Conservation (phyloP, 371 early-diverging fungal species). For the Encephalitozoon romaleae region DNA sequence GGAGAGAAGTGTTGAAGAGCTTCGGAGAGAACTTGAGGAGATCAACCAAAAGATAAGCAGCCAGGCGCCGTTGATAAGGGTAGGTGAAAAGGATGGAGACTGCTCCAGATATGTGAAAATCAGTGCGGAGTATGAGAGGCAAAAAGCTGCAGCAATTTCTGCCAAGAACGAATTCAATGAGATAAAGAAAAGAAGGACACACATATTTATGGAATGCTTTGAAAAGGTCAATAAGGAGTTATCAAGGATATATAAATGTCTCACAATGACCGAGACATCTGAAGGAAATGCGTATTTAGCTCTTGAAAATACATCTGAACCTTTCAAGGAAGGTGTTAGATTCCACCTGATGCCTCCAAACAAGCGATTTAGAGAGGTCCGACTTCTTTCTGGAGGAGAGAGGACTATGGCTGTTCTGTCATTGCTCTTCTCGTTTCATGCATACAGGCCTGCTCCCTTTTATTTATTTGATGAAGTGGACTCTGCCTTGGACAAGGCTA, state of each 20-base stretch:
- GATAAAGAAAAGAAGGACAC: slow-evolving; percentile 71
- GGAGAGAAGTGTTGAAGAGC: not conserved
- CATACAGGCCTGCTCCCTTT: slow-evolving; percentile 84
- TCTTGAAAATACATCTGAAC: slow-evolving; percentile 81
- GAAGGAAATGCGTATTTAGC: slow-evolving; percentile 68
- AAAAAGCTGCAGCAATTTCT: slow-evolving; percentile 18
- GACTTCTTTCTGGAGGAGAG: slow-evolving; percentile 94
- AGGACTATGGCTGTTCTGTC: slow-evolving; percentile 90
- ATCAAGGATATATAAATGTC: slow-evolving; percentile 81
- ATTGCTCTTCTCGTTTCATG: slow-evolving; percentile 87
- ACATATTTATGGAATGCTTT: slow-evolving; percentile 75
- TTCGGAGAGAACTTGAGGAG: not conserved
- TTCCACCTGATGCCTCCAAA: slow-evolving; percentile 98
- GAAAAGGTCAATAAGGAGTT: slow-evolving; percentile 75
- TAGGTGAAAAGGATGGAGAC: not conserved
- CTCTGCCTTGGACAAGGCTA: slow-evolving; percentile 90
- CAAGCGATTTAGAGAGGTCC: slow-evolving; percentile 96
- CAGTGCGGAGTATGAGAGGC: slow-evolving; percentile 37
- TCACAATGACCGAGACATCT: slow-evolving; percentile 71
- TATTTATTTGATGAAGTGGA: slow-evolving; percentile 99
- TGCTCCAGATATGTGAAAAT: not conserved
- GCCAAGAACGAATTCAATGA: slow-evolving; percentile 66
- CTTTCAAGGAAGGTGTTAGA: slow-evolving; percentile 79
- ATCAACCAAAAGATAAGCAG: not conserved
- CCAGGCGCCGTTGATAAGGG: not conserved